A percentile compares a stretch with the other conserved stretches of the same genome.
Conservation (phyloP, 1,139 yeast genomes). For the Chernovozyma sophiae-reginae region DNA sequence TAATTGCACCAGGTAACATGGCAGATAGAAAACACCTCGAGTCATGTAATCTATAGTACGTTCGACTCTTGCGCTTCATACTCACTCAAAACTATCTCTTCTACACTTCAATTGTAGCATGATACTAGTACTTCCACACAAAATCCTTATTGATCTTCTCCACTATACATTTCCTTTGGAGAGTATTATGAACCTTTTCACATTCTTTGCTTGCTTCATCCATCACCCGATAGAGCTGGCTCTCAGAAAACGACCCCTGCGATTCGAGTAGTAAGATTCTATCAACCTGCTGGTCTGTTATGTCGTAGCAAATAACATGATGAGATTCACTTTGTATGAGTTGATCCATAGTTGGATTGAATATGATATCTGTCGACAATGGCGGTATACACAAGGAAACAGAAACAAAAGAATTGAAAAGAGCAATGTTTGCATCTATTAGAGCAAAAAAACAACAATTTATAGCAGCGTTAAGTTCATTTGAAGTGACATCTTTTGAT, state of each 20-base stretch:
- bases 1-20: no score
- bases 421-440: constrained; percentile 72
- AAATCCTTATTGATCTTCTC: constrained; percentile 50
- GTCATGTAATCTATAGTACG: background rate
- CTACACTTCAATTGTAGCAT: background rate
- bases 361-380: constrained; percentile 23
- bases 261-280: constrained; percentile 67
- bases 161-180: constrained; percentile 46
- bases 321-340: constrained; percentile 48
- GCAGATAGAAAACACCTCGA: no score
- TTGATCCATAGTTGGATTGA: constrained; percentile 42
- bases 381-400: constrained; percentile 39
- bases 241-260: constrained; percentile 61
- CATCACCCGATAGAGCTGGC: constrained; percentile 46
- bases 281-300: constrained; percentile 47
- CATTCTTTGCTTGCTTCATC: constrained; percentile 46
- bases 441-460: constrained; percentile 73
- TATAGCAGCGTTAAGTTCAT: constrained; percentile 67
- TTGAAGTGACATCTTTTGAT: constrained; percentile 30
- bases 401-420: constrained; percentile 60
- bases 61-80: no score
- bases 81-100: no score
- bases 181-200: constrained; percentile 36
- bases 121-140: constrained; percentile 46
- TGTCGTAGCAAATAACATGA: constrained; percentile 64